These are phyloP conservation scores for Penicillium coprophilum DNA, from an alignment of 495 filamentous ascomycete species.

Conservation along the genomic window DNA sequence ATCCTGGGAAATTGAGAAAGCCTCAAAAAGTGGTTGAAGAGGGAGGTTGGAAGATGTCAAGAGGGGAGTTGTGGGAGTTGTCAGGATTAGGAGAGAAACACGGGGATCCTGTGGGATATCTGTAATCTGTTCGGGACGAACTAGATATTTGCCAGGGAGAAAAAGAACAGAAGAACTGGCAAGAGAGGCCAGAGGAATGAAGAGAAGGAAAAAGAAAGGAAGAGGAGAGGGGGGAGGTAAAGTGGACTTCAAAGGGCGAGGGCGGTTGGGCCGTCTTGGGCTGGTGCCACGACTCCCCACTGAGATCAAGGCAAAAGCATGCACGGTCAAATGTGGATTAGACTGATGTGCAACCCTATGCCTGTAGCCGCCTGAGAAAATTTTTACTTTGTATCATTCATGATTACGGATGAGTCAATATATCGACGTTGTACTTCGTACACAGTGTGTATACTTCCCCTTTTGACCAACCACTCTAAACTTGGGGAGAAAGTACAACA, in stretches of 20 bases:
- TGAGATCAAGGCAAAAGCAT: constrained; percentile 32
- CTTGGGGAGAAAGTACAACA: background rate
- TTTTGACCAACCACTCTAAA: background rate
- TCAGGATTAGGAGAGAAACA: constrained; percentile 17
- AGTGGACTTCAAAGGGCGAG: constrained; percentile 26
- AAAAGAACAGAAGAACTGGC: constrained; percentile 4
- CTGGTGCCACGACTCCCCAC: constrained; percentile 50
- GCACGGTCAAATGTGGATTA: constrained; percentile 42
- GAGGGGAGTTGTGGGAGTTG: constrained; percentile 14
- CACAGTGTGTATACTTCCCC: background rate
- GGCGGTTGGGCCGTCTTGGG: constrained; percentile 48
- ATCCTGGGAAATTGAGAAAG: constrained; percentile 24
- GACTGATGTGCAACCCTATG: constrained; percentile 25
- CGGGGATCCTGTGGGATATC: constrained; percentile 12
- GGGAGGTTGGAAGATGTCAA: constrained; percentile 6
- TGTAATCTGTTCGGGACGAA: constrained; percentile 16
- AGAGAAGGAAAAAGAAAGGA: constrained; percentile 21
- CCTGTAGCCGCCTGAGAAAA: constrained; percentile 15
- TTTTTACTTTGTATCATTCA: background rate
- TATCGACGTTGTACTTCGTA: no score
- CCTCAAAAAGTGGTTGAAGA: constrained; percentile 17
- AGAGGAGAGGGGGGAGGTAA: constrained; percentile 23
- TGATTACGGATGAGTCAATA: background rate
- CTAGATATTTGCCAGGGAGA: constrained; percentile 10
- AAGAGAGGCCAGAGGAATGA: constrained; percentile 18